Evolutionary conservation across 345 rosid genomes (phyloP).

Genomic region (Bruguiera gymnorhiza): DNA sequence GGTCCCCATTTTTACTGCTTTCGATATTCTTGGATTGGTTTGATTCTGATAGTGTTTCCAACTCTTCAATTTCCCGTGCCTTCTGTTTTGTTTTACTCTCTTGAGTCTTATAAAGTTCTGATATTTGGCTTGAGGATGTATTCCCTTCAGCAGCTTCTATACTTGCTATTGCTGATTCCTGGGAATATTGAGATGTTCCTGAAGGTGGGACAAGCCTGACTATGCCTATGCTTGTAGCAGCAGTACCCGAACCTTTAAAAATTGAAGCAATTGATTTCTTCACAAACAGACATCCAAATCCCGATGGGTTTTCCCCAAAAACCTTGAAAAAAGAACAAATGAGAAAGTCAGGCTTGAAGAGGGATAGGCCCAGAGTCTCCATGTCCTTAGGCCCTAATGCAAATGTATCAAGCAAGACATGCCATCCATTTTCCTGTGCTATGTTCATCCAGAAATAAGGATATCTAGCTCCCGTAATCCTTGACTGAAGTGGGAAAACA

Average conservation of each 20-base stretch:
- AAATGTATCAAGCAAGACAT: conserved; percentile 72
- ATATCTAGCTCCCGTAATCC: conserved; percentile 64
- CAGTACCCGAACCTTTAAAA: conserved; percentile 31
- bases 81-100: conserved; percentile 5
- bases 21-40: background rate
- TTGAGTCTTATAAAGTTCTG: conserved; percentile 22
- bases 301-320: conserved; percentile 67
- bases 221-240: conserved; percentile 30
- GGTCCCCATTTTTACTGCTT: background rate
- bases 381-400: conserved; percentile 74
- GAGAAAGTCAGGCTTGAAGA: conserved; percentile 76
- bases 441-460: conserved; percentile 76
- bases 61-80: conserved; percentile 33
- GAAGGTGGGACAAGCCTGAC: conserved; percentile 33
- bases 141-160: conserved; percentile 5
- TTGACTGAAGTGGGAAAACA: conserved; percentile 80
- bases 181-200: conserved; percentile 8
- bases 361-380: conserved; percentile 83
- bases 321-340: conserved; percentile 72
- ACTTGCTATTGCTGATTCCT: conserved; percentile 2
- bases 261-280: conserved; percentile 51
- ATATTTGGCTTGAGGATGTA: background rate
- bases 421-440: conserved; percentile 79
- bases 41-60: conserved; percentile 20
- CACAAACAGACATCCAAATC: conserved; percentile 72